Evolutionary conservation across 2,329 filamentous ascomycete species (phyloP).

Genomic region (Fusarium napiforme): DNA sequence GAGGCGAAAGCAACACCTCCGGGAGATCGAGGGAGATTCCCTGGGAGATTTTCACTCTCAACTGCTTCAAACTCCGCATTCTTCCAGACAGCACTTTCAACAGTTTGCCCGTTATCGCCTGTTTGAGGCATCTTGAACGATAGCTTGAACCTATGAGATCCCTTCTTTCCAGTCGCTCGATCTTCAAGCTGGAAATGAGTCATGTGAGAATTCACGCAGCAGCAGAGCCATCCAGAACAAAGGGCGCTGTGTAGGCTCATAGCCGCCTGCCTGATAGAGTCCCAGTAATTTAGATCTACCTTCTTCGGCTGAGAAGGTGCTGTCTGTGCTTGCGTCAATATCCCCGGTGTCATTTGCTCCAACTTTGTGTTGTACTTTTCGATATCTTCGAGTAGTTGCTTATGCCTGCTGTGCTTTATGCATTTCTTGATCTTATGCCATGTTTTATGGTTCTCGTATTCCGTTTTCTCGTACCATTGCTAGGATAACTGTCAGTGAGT

Average conservation of each 20-base stretch:
- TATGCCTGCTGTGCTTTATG: neutral
- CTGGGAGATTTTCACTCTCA: neutral
- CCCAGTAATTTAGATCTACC: neutral
- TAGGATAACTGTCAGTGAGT: neutral
- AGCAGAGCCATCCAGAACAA: neutral
- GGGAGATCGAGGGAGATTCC: neutral
- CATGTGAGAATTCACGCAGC: neutral
- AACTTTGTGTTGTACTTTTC: neutral
- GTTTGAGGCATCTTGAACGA: neutral
- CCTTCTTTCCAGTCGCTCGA: neutral
- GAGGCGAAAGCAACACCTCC: neutral
- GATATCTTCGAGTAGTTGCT: neutral
- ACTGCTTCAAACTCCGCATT: neutral
- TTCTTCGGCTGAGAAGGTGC: neutral
- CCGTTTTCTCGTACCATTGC: neutral
- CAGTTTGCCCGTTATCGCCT: neutral
- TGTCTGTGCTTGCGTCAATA: neutral
- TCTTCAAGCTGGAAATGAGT: neutral
- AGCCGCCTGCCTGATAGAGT: neutral
- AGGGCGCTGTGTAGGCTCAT: neutral
- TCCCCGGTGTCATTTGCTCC: neutral
- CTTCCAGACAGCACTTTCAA: neutral
- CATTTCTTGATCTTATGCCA: neutral
- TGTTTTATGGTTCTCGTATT: neutral
- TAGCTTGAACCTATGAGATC: neutral